Percentiles rank a stretch among this genome's conserved stretches.
These are phyloP conservation scores for Trichoderma koningiopsis DNA, from an alignment of 2,329 filamentous ascomycete species.

Conservation along the genomic window DNA sequence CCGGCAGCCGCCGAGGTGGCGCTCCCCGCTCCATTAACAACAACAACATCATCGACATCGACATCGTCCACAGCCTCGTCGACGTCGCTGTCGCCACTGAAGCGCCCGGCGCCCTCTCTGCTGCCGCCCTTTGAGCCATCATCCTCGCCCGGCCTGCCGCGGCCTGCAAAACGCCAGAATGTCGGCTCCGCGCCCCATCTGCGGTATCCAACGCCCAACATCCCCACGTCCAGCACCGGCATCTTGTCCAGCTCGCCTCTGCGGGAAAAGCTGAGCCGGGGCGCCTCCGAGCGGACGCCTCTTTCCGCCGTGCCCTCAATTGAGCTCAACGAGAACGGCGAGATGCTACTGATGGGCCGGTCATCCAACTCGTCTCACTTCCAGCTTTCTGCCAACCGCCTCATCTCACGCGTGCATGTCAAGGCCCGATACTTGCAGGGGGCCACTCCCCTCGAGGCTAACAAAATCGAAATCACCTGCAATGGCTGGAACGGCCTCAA, in stretches of 20 bases:
- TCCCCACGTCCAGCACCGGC: slow-evolving; percentile 91
- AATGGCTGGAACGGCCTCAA: slow-evolving; percentile 95
- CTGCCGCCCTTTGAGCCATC: slow-evolving; percentile 80
- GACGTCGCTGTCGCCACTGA: slow-evolving; percentile 43
- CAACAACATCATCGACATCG: neutral
- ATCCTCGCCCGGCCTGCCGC: slow-evolving; percentile 73
- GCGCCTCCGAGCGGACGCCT: slow-evolving; percentile 76
- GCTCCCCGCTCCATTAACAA: slow-evolving; percentile 35
- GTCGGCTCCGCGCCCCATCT: slow-evolving; percentile 49
- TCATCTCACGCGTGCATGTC: slow-evolving; percentile 92
- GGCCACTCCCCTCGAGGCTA: slow-evolving; percentile 65
- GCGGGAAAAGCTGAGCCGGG: slow-evolving; percentile 55
- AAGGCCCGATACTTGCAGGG: slow-evolving; percentile 81
- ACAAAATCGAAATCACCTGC: slow-evolving; percentile 85
- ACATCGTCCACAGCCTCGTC: neutral
- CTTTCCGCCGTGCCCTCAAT: slow-evolving; percentile 82
- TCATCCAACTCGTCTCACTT: slow-evolving; percentile 96
- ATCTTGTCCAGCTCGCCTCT: slow-evolving; percentile 87
- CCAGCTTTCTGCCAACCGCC: slow-evolving; percentile 86
- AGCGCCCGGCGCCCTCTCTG: slow-evolving; percentile 66
- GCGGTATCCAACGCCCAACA: slow-evolving; percentile 82
- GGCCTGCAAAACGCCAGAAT: slow-evolving; percentile 68
- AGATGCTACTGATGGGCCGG: slow-evolving; percentile 82
- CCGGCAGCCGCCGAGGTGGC: slow-evolving; percentile 38
- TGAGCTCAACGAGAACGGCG: slow-evolving; percentile 78